Evolutionary conservation across 164 flowering plant species (phyloP), one percentile per base, ranked within the genome.

Genomic region (Tetracentron sinense): DNA sequence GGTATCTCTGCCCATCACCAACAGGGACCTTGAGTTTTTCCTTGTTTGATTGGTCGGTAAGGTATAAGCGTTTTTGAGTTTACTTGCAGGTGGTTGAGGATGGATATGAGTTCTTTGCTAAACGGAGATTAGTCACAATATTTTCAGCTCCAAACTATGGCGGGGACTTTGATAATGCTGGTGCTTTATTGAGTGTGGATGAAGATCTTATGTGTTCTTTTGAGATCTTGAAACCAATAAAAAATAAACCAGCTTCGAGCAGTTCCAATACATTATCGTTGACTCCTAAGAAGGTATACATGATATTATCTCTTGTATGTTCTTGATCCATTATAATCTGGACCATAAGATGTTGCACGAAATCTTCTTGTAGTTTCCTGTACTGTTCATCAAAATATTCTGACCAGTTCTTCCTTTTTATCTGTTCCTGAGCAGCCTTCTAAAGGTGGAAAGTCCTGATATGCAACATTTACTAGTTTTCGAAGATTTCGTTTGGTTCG

Each of bases 71-170:
- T 38, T 55, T 42, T 27, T 28, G 25, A 44, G 10, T 29, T 22
- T 57, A 21, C 30, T 42, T 62, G 29, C 75, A 80, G 86, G 86
- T 82, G 67, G 86, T 82, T 70, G 86, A 82, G 64, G 84, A 82
- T 64, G 86, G 86, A 6, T 82, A 80, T 56, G 86, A 82, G 61
- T 82, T 82, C 46, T 82, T 82, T 44, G 86, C 83, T 0, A 78
- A 78, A 65, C 63, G 83, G 63, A 77, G 82, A 68, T 65, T 82
- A 55, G 86, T 82, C 27, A 82, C 86, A 6, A 82, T 82, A 57
- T 82, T 82, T 67, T 82, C 86, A 17, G 86, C 86, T 56, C 82
- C 86, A 49, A 82, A 82, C 67, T 82, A 82, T 60, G 86, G 84
- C 38, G 86, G 86, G 10, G 86, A 82, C 59, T 82, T 82, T 58